Evolutionary conservation across 441 rosid species (phyloP).

Genomic region (Heliophila coronopifolia): DNA sequence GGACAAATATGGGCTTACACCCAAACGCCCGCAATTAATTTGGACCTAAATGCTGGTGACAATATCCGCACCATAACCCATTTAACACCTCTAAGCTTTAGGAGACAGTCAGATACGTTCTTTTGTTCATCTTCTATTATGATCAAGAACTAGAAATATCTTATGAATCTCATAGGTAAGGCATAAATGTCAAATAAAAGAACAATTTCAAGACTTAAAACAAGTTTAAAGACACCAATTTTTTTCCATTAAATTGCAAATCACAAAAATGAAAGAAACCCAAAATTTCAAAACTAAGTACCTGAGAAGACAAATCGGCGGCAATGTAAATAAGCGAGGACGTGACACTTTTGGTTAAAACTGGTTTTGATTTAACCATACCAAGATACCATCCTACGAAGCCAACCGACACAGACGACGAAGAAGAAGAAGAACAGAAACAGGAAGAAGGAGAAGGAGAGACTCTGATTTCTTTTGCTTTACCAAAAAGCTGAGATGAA

Average conservation of each 20-base stretch:
- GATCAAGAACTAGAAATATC: too few relatives aligned
- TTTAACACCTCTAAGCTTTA: too few relatives aligned
- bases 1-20: too few relatives aligned
- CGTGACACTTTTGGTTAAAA: conserved; percentile 67
- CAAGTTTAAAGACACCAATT: too few relatives aligned
- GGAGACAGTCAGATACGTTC: too few relatives aligned
- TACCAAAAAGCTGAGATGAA: conserved; percentile 33
- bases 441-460: conserved; percentile 12
- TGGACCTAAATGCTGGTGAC: too few relatives aligned
- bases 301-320: conserved; percentile 93
- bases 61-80: too few relatives aligned
- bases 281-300: conserved; percentile 2
- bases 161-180: neutral
- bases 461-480: conserved; percentile 29
- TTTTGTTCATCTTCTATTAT: too few relatives aligned
- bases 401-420: conserved; percentile 30
- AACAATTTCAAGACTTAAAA: too few relatives aligned
- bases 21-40: too few relatives aligned
- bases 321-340: conserved; percentile 58
- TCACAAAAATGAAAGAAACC: neutral
- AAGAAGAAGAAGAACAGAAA: conserved; percentile 30
- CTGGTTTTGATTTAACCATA: conserved; percentile 69
- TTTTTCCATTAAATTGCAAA: neutral
- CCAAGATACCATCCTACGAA: conserved; percentile 77
- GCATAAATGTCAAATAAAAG: neutral